Percentiles rank a stretch among this genome's conserved stretches.
These are phyloP conservation scores for Entomortierella chlamydospora DNA, from an alignment of 192 early-diverging fungal genomes.

Conservation along the genomic window DNA sequence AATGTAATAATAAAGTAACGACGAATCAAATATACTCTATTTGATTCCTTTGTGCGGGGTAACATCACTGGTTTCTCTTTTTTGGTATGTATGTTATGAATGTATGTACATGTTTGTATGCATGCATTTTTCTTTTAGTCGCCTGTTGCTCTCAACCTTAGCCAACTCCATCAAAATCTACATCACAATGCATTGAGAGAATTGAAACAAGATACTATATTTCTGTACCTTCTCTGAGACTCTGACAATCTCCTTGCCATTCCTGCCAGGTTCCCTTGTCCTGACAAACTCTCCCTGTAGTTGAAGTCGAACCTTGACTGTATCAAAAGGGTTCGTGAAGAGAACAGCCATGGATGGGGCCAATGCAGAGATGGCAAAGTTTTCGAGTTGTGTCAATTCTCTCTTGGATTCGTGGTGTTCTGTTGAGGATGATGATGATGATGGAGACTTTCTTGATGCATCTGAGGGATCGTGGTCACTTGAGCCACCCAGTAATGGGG, in stretches of 20 bases:
- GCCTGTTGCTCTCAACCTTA: not conserved
- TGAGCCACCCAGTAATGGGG: constrained; percentile 43
- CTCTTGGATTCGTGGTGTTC: constrained; percentile 10
- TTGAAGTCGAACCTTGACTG: constrained; percentile 79
- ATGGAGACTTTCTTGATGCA: not conserved
- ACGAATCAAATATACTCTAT: not conserved
- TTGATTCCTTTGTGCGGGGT: constrained; percentile 2
- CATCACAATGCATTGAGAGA: not conserved
- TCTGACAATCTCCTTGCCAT: constrained; percentile 52
- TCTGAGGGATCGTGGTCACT: constrained; percentile 23
- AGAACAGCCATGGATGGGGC: constrained; percentile 76
- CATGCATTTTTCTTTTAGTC: not conserved
- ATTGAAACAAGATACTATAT: no score
- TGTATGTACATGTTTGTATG: not conserved
- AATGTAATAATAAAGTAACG: constrained; percentile 12
- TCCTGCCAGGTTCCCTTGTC: constrained; percentile 46
- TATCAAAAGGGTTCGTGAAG: constrained; percentile 85
- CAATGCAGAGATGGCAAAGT: constrained; percentile 70
- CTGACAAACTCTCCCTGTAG: constrained; percentile 71
- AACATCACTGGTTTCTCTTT: constrained; percentile 11
- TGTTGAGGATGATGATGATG: constrained; percentile 4
- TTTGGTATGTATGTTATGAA: not conserved
- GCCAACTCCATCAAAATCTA: not conserved
- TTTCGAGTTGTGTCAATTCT: constrained; percentile 62
- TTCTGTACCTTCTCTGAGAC: constrained; percentile 60